These are phyloP conservation scores for Candida ficus DNA, from an alignment of 805 yeast genomes.

Conservation along the genomic window DNA sequence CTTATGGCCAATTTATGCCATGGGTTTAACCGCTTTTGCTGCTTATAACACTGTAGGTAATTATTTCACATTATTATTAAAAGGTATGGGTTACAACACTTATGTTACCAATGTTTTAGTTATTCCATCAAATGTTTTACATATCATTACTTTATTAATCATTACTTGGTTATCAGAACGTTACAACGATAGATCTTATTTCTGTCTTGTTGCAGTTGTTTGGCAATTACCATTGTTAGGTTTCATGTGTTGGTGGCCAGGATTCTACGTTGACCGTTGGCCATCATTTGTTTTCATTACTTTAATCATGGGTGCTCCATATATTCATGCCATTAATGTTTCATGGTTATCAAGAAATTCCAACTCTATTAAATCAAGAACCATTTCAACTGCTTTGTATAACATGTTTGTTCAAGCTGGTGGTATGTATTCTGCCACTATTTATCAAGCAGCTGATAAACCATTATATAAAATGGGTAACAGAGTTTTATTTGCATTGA, in stretches of 20 bases:
- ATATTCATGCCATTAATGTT: constrained; percentile 4
- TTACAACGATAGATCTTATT: constrained; percentile 24
- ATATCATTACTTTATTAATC: constrained; percentile 30
- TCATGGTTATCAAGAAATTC: constrained; percentile 55
- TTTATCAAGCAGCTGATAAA: constrained; percentile 51
- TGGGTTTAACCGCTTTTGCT: constrained; percentile 40
- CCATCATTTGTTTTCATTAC: constrained; percentile 24
- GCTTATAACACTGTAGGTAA: constrained; percentile 26
- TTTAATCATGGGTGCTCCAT: constrained; percentile 4
- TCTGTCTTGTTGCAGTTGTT: too few species aligned
- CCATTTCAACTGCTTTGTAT: constrained; percentile 59
- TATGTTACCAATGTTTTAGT: constrained; percentile 45
- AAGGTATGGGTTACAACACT: constrained; percentile 44
- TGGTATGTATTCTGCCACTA: constrained; percentile 46
- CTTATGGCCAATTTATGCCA: constrained; percentile 50
- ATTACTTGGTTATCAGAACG: constrained; percentile 35
- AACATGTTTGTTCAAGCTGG: constrained; percentile 64
- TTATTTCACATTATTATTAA: constrained; percentile 46
- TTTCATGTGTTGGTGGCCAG: too few species aligned
- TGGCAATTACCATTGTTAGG: too few species aligned
- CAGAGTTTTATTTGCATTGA: constrained; percentile 5
- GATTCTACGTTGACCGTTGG: constrained; percentile 30
- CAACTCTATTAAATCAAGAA: constrained; percentile 52
- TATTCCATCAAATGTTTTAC: constrained; percentile 43
- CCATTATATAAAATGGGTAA: constrained; percentile 61